Percentiles rank a stretch among this genome's conserved stretches.
phyloP scores from a whole-genome alignment of 2,329 filamentous ascomycete genomes.

The Paraphaeosphaeria minitans region DNA sequence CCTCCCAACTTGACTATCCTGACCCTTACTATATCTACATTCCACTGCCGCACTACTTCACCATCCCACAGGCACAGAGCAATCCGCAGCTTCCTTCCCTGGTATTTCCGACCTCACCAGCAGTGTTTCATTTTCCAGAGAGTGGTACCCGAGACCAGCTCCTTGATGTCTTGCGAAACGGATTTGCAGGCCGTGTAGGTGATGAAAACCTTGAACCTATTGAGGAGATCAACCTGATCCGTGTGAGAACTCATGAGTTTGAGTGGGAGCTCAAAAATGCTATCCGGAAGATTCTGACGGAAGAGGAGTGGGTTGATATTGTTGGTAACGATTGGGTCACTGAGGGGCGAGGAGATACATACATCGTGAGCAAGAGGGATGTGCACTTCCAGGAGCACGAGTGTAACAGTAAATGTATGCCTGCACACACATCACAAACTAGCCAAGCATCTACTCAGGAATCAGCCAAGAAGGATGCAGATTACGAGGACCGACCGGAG shows the following conservation, averaged over 20 bases:
- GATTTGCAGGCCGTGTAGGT: background rate
- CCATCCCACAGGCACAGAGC: background rate
- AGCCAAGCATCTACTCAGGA: background rate
- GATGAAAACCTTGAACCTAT: background rate
- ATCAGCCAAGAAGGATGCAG: background rate
- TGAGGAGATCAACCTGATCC: constrained; percentile 9
- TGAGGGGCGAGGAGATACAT: constrained; percentile 20
- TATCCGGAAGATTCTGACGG: constrained; percentile 9
- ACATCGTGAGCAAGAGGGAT: constrained; percentile 14
- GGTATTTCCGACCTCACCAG: constrained; percentile 4
- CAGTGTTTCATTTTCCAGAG: constrained; percentile 14
- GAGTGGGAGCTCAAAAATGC: constrained; percentile 21
- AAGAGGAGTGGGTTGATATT: constrained; percentile 2
- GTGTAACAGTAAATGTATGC: background rate
- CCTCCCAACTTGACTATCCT: background rate
- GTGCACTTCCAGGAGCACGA: constrained; percentile 8
- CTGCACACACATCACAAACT: background rate
- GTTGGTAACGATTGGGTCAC: constrained; percentile 11
- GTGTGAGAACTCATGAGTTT: constrained; percentile 14
- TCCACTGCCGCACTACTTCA: constrained; percentile 16
- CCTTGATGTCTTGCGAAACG: background rate
- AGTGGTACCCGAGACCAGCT: constrained; percentile 13
- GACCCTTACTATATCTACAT: constrained; percentile 11
- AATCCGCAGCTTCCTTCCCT: background rate
- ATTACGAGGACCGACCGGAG: background rate